These are phyloP conservation scores for Crassisporium funariophilum DNA, from an alignment of 768 basidiomycete species.

Conservation along the genomic window DNA sequence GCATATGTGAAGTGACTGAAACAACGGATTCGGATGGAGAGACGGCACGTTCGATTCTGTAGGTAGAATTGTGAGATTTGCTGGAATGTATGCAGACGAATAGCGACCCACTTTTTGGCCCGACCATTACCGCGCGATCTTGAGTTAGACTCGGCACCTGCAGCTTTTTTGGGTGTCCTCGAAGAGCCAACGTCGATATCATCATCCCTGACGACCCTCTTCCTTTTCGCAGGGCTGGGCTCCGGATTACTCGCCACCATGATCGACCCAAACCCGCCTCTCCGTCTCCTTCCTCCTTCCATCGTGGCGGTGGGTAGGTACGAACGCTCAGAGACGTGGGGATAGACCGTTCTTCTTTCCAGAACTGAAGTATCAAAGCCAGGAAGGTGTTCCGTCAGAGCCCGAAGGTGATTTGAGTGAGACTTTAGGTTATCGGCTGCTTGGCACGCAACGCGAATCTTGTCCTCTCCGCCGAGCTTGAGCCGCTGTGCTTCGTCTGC, in stretches of 20 bases:
- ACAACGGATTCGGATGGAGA: conserved; percentile 77
- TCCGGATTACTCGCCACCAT: conserved; percentile 53
- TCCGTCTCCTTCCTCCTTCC: conserved; percentile 66
- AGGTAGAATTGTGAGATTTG: conserved; percentile 2
- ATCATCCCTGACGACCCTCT: conserved; percentile 60
- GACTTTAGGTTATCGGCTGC: conserved; percentile 85
- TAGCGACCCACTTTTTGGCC: conserved; percentile 58
- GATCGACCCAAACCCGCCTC: conserved; percentile 58
- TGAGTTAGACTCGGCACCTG: conserved; percentile 43
- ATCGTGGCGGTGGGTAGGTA: conserved; percentile 62
- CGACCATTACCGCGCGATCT: conserved; percentile 56
- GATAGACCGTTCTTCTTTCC: conserved; percentile 68
- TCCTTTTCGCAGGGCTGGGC: conserved; percentile 66
- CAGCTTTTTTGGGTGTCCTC: conserved; percentile 69
- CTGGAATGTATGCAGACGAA: conserved; percentile 4
- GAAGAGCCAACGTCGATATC: conserved; percentile 52
- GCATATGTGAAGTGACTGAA: conserved; percentile 70
- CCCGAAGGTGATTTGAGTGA: conserved; percentile 61
- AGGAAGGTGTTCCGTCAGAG: conserved; percentile 64
- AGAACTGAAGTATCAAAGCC: conserved; percentile 60
- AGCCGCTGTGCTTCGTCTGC: conserved; percentile 91
- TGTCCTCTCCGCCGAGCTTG: conserved; percentile 96
- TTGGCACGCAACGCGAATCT: conserved; percentile 91
- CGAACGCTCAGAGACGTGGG: conserved; percentile 70
- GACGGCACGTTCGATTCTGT: conserved; percentile 61